Percentiles rank a stretch among this genome's conserved stretches.
These are phyloP conservation scores for Laburnicola sp. DNA, from an alignment of 2,329 filamentous ascomycete genomes.

Conservation along the genomic window DNA sequence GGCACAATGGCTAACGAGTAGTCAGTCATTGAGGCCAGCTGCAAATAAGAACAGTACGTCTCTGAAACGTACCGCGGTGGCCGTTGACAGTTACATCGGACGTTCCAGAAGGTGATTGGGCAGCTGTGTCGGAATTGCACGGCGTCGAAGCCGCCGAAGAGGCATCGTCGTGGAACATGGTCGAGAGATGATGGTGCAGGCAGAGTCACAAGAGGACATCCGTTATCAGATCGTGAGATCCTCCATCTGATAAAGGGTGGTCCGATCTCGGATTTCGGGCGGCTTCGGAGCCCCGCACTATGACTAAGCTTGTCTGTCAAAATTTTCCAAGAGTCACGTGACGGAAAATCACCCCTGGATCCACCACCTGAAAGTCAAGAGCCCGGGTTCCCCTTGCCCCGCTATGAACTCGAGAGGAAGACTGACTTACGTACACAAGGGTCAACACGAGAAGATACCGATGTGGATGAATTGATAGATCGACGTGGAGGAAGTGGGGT, in stretches of 20 bases:
- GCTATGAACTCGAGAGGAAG: too few species aligned
- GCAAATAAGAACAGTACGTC: neutral
- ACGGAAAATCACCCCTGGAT: too few species aligned
- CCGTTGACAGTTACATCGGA: neutral
- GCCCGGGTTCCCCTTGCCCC: too few species aligned
- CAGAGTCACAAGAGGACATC: conserved; percentile 25
- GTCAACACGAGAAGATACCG: too few species aligned
- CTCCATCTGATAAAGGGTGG: too few species aligned
- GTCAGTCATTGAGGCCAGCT: neutral
- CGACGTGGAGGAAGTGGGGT: too few species aligned
- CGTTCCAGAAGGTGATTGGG: conserved; percentile 10
- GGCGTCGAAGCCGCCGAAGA: conserved; percentile 1
- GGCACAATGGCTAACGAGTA: conserved; percentile 13
- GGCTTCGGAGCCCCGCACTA: neutral
- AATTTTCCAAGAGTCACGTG: too few species aligned
- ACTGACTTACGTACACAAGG: too few species aligned
- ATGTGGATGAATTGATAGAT: too few species aligned
- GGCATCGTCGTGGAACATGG: conserved; percentile 25
- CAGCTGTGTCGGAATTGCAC: conserved; percentile 3
- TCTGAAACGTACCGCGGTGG: conserved; percentile 15
- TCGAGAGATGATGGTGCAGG: conserved; percentile 14
- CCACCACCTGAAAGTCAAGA: too few species aligned
- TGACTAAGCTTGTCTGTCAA: too few species aligned
- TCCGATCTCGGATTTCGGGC: conserved; percentile 15
- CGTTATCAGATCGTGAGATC: conserved; percentile 27